Percentiles rank a stretch among this genome's conserved stretches.
Conservation (phyloP, 768 basidiomycete genomes). For the Mycena amicta region DNA sequence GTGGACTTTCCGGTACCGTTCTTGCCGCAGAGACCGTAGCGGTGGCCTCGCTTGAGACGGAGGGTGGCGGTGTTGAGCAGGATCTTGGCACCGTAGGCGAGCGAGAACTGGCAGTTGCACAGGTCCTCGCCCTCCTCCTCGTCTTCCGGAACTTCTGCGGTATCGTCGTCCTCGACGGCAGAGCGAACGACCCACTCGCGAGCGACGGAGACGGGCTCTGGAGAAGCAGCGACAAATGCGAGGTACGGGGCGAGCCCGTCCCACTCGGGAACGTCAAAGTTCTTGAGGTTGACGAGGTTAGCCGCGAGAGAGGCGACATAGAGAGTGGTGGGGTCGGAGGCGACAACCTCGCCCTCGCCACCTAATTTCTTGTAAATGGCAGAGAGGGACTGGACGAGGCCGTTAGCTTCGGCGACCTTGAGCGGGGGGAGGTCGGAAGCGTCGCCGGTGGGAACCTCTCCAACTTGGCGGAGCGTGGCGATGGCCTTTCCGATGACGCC, state of each 20-base stretch:
- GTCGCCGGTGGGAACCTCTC: conserved; percentile 86
- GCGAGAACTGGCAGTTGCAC: conserved; percentile 98
- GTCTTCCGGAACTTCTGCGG: conserved; percentile 72
- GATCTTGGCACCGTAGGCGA: conserved; percentile 99
- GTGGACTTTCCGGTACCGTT: conserved; percentile 99
- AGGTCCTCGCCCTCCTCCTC: conserved; percentile 99
- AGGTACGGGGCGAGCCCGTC: conserved; percentile 79
- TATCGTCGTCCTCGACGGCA: conserved; percentile 74
- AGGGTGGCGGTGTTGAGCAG: conserved; percentile 94
- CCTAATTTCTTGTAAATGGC: conserved; percentile 87
- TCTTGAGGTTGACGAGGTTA: conserved; percentile 86
- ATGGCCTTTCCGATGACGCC: conserved; percentile 90
- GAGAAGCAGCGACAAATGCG: conserved; percentile 60
- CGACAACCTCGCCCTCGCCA: conserved; percentile 53
- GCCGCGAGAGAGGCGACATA: conserved; percentile 83
- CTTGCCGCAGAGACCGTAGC: conserved; percentile 97
- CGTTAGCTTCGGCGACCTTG: conserved; percentile 71
- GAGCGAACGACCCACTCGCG: conserved; percentile 91
- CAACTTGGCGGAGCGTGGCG: conserved; percentile 92
- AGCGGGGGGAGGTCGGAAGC: conserved; percentile 90
- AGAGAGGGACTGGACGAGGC: conserved; percentile 66
- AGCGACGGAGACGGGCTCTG: conserved; percentile 67
- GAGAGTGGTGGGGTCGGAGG: conserved; percentile 58
- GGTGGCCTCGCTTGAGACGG: conserved; percentile 97
- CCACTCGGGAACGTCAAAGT: conserved; percentile 91